Conservation (phyloP, 345 rosid species). For the Kandelia obovata region DNA sequence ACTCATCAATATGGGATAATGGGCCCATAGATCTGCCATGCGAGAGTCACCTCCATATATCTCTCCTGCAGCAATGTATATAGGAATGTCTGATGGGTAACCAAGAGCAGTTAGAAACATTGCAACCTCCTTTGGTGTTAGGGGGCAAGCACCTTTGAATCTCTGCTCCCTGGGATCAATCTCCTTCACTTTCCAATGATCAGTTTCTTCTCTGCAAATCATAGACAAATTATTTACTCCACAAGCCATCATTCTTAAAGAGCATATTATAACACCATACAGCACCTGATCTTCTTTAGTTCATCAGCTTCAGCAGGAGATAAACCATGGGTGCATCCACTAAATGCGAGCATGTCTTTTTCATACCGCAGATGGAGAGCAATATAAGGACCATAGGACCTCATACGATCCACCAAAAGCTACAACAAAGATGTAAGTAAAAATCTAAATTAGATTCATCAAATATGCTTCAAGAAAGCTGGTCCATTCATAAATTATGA, state of each 20-base stretch:
- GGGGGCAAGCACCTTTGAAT: slow-evolving; percentile 73
- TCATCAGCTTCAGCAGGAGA: slow-evolving; percentile 75
- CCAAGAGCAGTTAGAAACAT: slow-evolving; percentile 75
- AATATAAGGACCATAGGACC: slow-evolving; percentile 71
- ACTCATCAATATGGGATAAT: slow-evolving; percentile 64
- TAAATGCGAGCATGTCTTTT: slow-evolving; percentile 90
- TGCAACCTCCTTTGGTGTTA: slow-evolving; percentile 89
- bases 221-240: slow-evolving; percentile 26
- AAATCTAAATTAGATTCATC: slow-evolving; percentile 6
- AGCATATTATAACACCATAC: neutral
- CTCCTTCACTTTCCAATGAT: slow-evolving; percentile 81
- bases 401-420: slow-evolving; percentile 84
- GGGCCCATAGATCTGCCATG: slow-evolving; percentile 53
- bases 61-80: slow-evolving; percentile 90
- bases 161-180: slow-evolving; percentile 79
- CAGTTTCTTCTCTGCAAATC: slow-evolving; percentile 57
- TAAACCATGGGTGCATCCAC: slow-evolving; percentile 80
- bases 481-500: slow-evolving; percentile 2
- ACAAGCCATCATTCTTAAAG: neutral
- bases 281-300: slow-evolving; percentile 66
- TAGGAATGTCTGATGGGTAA: slow-evolving; percentile 64
- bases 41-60: slow-evolving; percentile 80
- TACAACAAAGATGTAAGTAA: slow-evolving; percentile 23
- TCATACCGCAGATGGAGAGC: slow-evolving; percentile 80
- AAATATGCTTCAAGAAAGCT: slow-evolving; percentile 11